Evolutionary conservation across 805 yeast genomes (phyloP).

Genomic region (Cyberlindnera saturnus): DNA sequence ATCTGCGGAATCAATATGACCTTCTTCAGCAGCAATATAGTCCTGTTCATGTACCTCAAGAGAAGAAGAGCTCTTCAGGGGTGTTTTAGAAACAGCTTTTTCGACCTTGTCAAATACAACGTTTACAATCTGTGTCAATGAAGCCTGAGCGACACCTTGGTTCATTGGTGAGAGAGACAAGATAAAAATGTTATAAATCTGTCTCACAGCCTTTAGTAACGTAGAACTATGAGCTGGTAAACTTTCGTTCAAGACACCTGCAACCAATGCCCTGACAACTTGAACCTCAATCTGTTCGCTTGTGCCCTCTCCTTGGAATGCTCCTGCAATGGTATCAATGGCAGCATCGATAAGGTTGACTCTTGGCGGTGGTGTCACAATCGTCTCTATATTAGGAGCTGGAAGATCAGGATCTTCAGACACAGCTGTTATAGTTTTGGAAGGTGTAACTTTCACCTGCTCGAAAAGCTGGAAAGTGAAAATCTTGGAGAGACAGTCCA

Average conservation of each 20-base stretch:
- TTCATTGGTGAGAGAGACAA: constrained; percentile 75
- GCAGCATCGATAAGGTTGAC: constrained; percentile 71
- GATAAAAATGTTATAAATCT: constrained; percentile 87
- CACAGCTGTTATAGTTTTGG: constrained; percentile 28
- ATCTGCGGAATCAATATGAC: constrained; percentile 16
- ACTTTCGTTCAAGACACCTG: constrained; percentile 75
- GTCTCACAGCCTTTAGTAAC: constrained; percentile 83
- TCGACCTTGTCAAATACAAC: constrained; percentile 75
- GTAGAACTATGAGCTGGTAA: constrained; percentile 88
- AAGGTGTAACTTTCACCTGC: constrained; percentile 43
- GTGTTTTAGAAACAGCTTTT: constrained; percentile 23
- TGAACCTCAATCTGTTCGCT: constrained; percentile 87
- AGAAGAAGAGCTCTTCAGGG: constrained; percentile 16
- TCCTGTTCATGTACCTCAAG: constrained; percentile 17
- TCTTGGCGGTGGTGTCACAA: constrained; percentile 48
- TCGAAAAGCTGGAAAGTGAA: constrained; percentile 82
- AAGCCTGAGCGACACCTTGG: constrained; percentile 94
- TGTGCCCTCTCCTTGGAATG: constrained; percentile 90
- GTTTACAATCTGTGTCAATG: constrained; percentile 83
- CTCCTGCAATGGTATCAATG: constrained; percentile 74
- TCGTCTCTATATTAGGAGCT: constrained; percentile 21
- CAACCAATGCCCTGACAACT: constrained; percentile 85
- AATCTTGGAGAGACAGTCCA: constrained; percentile 82
- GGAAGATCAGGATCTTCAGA: constrained; percentile 13
- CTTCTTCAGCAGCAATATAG: constrained; percentile 2